A percentile compares a stretch with the other conserved stretches of the same genome.
Evolutionary conservation across 495 filamentous ascomycete species (phyloP).

Genomic region (Penicillium turbatum): DNA sequence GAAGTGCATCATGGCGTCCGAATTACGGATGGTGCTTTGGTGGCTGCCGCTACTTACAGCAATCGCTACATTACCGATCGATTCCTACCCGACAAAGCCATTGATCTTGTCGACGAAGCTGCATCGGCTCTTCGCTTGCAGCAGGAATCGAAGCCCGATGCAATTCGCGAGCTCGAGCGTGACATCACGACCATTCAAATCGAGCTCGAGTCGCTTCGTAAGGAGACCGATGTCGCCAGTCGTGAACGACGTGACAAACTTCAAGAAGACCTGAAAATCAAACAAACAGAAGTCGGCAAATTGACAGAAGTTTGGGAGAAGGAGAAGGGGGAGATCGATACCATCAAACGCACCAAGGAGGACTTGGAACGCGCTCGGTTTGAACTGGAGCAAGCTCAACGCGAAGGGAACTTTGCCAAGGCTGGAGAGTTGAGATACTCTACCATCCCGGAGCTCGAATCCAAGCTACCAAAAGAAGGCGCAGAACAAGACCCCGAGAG

Average conservation of each 20-base stretch:
- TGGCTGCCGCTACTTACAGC: constrained; percentile 85
- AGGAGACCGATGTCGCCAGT: constrained; percentile 86
- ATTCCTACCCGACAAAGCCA: constrained; percentile 94
- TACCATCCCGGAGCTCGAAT: constrained; percentile 74
- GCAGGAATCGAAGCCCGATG: constrained; percentile 94
- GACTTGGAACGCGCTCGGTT: constrained; percentile 78
- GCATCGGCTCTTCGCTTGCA: constrained; percentile 85
- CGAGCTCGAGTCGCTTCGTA: constrained; percentile 90
- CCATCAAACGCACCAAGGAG: constrained; percentile 78
- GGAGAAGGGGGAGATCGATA: constrained; percentile 77
- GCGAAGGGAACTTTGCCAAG: constrained; percentile 84
- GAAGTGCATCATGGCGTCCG: constrained; percentile 92
- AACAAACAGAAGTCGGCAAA: constrained; percentile 61
- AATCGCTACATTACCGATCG: constrained; percentile 97
- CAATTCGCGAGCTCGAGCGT: constrained; percentile 84
- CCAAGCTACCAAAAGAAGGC: constrained; percentile 73
- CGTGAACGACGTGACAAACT: constrained; percentile 84
- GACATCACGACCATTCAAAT: constrained; percentile 97
- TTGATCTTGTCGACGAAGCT: constrained; percentile 94
- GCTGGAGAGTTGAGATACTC: constrained; percentile 87
- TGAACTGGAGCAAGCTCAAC: constrained; percentile 81
- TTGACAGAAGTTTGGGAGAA: constrained; percentile 84
- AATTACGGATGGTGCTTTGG: constrained; percentile 88
- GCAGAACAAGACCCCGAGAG: constrained; percentile 37
- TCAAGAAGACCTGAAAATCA: constrained; percentile 65